Conservation (phyloP, 2,329 filamentous ascomycete genomes). For the Aspergillus phoenicis region DNA sequence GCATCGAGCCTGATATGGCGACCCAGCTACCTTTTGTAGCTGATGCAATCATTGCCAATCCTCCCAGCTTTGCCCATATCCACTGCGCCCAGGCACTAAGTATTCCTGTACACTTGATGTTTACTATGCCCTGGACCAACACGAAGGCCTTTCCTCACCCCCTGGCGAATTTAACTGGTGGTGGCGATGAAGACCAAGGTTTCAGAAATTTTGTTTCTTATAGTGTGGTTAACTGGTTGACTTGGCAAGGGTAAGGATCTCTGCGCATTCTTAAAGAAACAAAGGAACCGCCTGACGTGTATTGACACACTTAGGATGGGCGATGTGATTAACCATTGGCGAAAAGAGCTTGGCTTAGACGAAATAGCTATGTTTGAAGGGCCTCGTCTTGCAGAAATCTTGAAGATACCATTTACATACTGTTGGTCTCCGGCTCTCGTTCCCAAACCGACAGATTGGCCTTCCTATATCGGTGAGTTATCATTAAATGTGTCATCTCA, state of each 20-base stretch:
- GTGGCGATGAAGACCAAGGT: neutral
- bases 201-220: neutral
- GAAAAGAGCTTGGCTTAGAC: neutral
- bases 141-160: conserved; percentile 6
- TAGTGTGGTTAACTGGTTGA: neutral
- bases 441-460: conserved; percentile 3
- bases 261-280: too few relatives aligned
- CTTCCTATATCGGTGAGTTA: neutral
- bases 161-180: neutral
- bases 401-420: conserved; percentile 5
- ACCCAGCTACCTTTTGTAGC: conserved; percentile 47
- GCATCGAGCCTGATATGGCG: conserved; percentile 65
- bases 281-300: too few relatives aligned
- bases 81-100: conserved; percentile 39
- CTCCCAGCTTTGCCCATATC: conserved; percentile 41
- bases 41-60: conserved; percentile 43
- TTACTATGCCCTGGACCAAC: conserved; percentile 2
- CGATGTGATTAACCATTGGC: conserved; percentile 3
- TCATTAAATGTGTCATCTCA: neutral
- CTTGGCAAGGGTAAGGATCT: neutral
- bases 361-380: neutral
- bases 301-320: neutral
- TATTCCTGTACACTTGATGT: conserved; percentile 37
- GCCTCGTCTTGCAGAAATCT: neutral
- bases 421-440: conserved; percentile 1